Conservation (phyloP, 192 early-diverging fungal genomes). For the Coemansia sp. region DNA sequence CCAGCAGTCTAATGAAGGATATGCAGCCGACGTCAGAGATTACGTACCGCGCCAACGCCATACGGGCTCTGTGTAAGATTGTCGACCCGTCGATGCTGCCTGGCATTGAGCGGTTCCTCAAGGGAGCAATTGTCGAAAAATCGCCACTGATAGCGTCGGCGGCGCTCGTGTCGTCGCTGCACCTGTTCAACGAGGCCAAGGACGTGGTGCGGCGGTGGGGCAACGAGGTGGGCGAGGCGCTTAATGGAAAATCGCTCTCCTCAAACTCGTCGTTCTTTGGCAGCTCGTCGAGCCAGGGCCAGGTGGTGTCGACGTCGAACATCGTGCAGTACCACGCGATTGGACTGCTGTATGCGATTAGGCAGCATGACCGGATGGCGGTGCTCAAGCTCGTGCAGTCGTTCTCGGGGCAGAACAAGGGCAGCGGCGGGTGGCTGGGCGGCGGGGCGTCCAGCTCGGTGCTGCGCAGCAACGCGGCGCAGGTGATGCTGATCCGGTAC, state of each 20-base stretch:
- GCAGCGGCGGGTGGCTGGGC: constrained; percentile 54
- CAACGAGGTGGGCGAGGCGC: constrained; percentile 94
- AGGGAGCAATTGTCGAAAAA: constrained; percentile 96
- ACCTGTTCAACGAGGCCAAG: constrained; percentile 80
- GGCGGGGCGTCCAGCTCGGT: constrained; percentile 57
- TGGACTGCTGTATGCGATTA: constrained; percentile 90
- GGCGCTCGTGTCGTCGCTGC: constrained; percentile 87
- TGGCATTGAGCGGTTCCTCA: constrained; percentile 93
- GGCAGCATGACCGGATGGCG: constrained; percentile 97
- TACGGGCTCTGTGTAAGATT: constrained; percentile 92
- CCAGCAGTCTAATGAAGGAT: constrained; percentile 91
- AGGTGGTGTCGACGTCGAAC: constrained; percentile 67
- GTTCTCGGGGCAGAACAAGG: constrained; percentile 60
- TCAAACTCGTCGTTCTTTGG: constrained; percentile 57
- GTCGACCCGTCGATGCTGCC: constrained; percentile 96
- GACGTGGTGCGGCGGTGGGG: constrained; percentile 96
- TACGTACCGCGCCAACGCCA: constrained; percentile 92
- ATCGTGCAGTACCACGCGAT: constrained; percentile 98
- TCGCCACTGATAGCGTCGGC: constrained; percentile 85
- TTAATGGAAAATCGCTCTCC: constrained; percentile 74
- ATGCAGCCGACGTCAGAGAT: constrained; percentile 93
- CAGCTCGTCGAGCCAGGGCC: constrained; percentile 20
- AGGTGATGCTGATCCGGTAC: constrained; percentile 92
- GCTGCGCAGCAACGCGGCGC: constrained; percentile 82
- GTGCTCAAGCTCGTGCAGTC: constrained; percentile 94